Evolutionary conservation across 208 protist species (phyloP), one percentile per base, ranked within the genome.

Genomic region (Perkinsela sp.): DNA sequence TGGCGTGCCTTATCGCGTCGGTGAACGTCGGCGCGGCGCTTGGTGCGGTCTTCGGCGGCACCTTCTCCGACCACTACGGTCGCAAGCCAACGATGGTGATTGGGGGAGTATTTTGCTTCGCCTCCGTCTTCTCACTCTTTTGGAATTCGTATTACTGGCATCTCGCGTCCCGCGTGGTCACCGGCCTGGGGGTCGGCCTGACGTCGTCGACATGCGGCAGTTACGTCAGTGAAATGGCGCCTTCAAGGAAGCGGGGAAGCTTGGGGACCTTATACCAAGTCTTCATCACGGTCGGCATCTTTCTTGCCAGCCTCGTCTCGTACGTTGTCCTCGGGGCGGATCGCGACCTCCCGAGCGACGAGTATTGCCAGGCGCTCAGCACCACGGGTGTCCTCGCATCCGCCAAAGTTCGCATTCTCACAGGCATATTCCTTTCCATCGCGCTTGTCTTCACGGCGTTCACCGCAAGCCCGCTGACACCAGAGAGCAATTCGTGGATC

Each of bases 1-100:
- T 68, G 15, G 66, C 28, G 30, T 28, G 28, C 66, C 28, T 90
- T 68, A 78, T 82, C 69, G 78, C 77, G 22, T 68, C 82, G 67
- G 87, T 90, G 82, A 89, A 88, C 75, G 65, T 84, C 32, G 85
- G 82, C 32, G 80, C 76, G 73, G 68, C 85, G 72, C 75, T 90
- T 73, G 82, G 85, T 30, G 81, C 85, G 66, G 68, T 86, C 31
- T 81, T 85, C 65, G 76, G 76, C 66, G 81, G 78, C 2, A 67
- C 69, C 48, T 70, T 85, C 15, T 72, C 75, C 57, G 72, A 67
- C 16, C 65, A 28, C 31, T 71, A 86, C 32, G 85, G 85, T 31
- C 68, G 76, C 28, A 80, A 79, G 67, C 66, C 75, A 28, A 78
- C 80, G 29, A 83, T 90, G 74, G 57, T 82, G 15, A 48, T 83